Conservation (phyloP, 2,329 filamentous ascomycete species). For the Verruconis gallopava region DNA sequence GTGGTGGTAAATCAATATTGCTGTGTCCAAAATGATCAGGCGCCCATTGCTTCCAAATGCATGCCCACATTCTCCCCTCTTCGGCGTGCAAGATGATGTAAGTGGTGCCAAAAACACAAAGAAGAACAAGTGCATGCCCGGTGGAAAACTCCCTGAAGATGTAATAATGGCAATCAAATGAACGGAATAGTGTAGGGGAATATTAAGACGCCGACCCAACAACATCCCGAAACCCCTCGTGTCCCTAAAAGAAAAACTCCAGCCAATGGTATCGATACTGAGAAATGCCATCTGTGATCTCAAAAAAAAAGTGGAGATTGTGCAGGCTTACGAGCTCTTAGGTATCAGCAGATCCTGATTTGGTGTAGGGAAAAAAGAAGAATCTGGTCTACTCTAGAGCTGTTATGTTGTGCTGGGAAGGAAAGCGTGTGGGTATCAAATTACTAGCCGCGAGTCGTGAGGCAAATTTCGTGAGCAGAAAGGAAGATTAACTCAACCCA, state of each 20-base stretch:
- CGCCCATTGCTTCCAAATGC: too few species aligned
- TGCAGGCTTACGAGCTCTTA: not conserved
- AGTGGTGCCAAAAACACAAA: too few species aligned
- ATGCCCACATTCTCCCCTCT: too few species aligned
- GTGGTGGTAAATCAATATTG: not conserved
- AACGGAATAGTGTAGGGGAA: not conserved
- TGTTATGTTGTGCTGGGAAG: not conserved
- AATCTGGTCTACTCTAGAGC: slow-evolving; percentile 1
- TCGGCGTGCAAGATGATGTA: too few species aligned
- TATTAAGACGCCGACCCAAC: too few species aligned
- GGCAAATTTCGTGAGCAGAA: not conserved
- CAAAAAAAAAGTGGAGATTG: not conserved
- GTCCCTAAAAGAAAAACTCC: not conserved
- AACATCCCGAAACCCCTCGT: not conserved
- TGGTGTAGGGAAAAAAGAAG: not conserved
- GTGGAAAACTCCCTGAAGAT: too few species aligned
- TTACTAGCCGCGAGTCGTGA: not conserved
- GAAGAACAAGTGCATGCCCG: too few species aligned
- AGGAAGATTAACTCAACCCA: slow-evolving; percentile 11
- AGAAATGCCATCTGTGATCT: too few species aligned
- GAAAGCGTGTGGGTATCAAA: slow-evolving; percentile 8
- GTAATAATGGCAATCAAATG: not conserved
- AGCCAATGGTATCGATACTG: too few species aligned
- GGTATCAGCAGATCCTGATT: not conserved
- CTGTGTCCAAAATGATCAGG: not conserved